Evolutionary conservation across 2,329 filamentous ascomycete species (phyloP).

Genomic region (Colletotrichum chlorophyti): DNA sequence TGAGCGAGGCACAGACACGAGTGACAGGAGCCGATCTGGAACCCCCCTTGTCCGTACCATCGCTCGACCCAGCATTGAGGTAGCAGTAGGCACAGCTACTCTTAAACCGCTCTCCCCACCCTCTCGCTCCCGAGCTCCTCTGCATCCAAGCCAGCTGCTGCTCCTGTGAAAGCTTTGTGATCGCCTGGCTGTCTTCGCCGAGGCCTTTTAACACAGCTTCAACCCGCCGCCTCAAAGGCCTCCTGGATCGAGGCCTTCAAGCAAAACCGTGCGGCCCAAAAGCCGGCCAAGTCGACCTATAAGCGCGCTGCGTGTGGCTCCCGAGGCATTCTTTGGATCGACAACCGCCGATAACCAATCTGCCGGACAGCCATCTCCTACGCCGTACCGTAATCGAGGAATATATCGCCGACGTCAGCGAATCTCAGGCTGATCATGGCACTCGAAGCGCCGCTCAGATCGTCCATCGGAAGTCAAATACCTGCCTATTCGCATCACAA

Average conservation of each 20-base stretch:
- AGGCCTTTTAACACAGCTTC: conserved; percentile 30
- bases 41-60: conserved; percentile 30
- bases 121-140: conserved; percentile 29
- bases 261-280: not conserved
- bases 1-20: conserved; percentile 22
- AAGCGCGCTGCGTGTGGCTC: conserved; percentile 27
- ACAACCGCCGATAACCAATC: not conserved
- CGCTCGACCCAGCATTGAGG: conserved; percentile 16
- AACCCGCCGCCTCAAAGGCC: conserved; percentile 16
- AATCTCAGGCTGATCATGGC: conserved; percentile 54
- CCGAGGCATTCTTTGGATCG: conserved; percentile 34
- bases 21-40: conserved; percentile 28
- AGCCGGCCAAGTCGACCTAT: not conserved
- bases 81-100: conserved; percentile 34
- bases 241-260: conserved; percentile 16
- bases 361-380: not conserved
- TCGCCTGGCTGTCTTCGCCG: conserved; percentile 31
- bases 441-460: conserved; percentile 67
- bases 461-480: conserved; percentile 65
- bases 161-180: conserved; percentile 33
- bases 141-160: conserved; percentile 30
- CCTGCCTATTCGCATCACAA: conserved; percentile 59
- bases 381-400: not conserved
- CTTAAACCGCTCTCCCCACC: conserved; percentile 41
- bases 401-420: not conserved